Conservation (phyloP, 495 filamentous ascomycete species). For the Choiromyces venosus region DNA sequence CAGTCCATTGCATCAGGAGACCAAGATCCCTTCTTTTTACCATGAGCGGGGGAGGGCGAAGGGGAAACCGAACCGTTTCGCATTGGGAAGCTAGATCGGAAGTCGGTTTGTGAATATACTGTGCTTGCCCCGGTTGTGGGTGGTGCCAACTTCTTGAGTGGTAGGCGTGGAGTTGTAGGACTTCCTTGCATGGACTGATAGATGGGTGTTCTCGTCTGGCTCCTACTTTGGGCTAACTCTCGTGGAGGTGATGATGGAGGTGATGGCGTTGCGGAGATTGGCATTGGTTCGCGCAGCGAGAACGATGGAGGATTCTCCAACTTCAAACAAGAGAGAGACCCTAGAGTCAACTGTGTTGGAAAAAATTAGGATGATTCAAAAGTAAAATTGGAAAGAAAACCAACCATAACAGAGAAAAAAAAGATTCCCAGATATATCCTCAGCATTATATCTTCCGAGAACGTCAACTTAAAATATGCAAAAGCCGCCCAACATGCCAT, state of each 20-base stretch:
- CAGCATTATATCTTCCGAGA: constrained; percentile 15
- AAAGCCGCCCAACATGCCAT: constrained; percentile 15
- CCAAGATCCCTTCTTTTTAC: not conserved
- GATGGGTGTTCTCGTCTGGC: constrained; percentile 8
- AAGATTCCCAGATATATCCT: constrained; percentile 32
- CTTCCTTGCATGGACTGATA: constrained; percentile 17
- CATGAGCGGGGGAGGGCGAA: constrained; percentile 19
- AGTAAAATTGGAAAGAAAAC: not conserved
- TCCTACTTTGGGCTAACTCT: not conserved
- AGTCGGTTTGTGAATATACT: constrained; percentile 13
- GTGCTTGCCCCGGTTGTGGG: not conserved
- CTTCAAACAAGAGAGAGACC: constrained; percentile 36
- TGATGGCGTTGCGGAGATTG: constrained; percentile 25
- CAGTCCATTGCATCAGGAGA: constrained; percentile 40
- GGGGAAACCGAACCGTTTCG: constrained; percentile 11
- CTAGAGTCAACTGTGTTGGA: constrained; percentile 18
- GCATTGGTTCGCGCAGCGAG: constrained; percentile 34
- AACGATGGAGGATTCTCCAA: constrained; percentile 35
- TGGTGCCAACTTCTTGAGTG: constrained; percentile 7
- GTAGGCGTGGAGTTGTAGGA: constrained; percentile 15
- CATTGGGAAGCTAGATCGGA: not conserved
- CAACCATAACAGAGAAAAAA: constrained; percentile 30
- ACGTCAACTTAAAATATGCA: constrained; percentile 12
- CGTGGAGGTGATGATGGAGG: constrained; percentile 25
- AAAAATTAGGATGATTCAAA: not conserved